A percentile compares a stretch with the other conserved stretches of the same genome.
Evolutionary conservation across 2,329 filamentous ascomycete genomes (phyloP).

Genomic region (Venturia carpophila): DNA sequence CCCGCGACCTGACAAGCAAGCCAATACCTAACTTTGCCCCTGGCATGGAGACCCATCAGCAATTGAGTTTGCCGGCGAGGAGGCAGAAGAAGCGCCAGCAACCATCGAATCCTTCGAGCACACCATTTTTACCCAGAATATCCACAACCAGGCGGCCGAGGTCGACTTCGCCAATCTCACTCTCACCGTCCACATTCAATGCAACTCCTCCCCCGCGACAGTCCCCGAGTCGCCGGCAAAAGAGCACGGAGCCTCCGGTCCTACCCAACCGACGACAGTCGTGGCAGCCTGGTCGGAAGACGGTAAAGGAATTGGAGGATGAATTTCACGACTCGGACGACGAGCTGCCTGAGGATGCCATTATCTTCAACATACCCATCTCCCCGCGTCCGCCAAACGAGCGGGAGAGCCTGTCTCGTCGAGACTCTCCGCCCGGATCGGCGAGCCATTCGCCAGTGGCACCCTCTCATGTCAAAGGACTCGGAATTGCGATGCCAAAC

Average conservation of each 20-base stretch:
- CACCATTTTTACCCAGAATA: conserved; percentile 10
- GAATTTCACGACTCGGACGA: conserved; percentile 75
- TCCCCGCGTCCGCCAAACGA: conserved; percentile 49
- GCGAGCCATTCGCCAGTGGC: conserved; percentile 9
- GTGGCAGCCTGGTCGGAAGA: conserved; percentile 66
- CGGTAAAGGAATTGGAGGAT: conserved; percentile 61
- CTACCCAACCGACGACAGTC: conserved; percentile 38
- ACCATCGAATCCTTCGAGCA: conserved; percentile 4
- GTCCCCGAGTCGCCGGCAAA: conserved; percentile 28
- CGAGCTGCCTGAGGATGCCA: conserved; percentile 66
- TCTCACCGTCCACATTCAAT: conserved; percentile 29
- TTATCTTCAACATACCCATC: conserved; percentile 75
- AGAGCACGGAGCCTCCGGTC: conserved; percentile 20
- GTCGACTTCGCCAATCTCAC: conserved; percentile 9
- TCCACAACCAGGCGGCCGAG: conserved; percentile 7
- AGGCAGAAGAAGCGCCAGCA: conserved; percentile 10
- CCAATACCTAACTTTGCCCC: not conserved
- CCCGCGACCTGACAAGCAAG: conserved; percentile 7
- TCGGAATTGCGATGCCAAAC: conserved; percentile 14
- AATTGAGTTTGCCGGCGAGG: conserved; percentile 8
- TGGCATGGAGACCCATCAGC: not conserved
- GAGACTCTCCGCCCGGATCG: conserved; percentile 20
- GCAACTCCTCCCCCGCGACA: conserved; percentile 24
- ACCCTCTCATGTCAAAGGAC: not conserved
- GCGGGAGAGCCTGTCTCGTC: conserved; percentile 28